Evolutionary conservation across 2,329 filamentous ascomycete genomes (phyloP), one percentile per base, ranked within the genome.

Genomic region (Penicillium griseofulvum): DNA sequence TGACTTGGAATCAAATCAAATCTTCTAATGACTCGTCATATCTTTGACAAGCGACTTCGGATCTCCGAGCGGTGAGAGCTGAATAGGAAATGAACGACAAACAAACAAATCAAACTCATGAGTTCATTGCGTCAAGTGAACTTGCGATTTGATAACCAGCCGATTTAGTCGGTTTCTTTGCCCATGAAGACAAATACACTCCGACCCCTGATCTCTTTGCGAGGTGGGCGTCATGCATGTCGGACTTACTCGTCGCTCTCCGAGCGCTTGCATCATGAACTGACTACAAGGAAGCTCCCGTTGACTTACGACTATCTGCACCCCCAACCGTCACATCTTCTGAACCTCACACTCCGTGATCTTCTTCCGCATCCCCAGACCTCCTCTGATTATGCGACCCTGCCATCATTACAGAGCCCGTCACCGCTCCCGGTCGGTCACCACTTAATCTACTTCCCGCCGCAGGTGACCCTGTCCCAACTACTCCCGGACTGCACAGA

Each of bases 401-500:
- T 74, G 36, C 74, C 69, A 60, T 76, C 69, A 36, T 68, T 70
- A 55, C 64, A 57, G 11, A 56, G 60, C 3, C 65, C 68, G 14
- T 54, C 46, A n/a, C 62, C 55, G 17, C 57, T 76, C 57, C 67
- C 73, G 6, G 55, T 64, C 16, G 89, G 87, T 34, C 87, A 95
- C 70, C 91, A 97, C 71, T 80, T 96, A 34, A 85, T 93, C 61
- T 95, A 95, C 77, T 97, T 96, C 75, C 90, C 91, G 56, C 83
- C 88, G 11, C 83, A 85, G 59, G 77, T 87, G 17, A 78, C 82
- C 0, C 76, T 83, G 14, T 83, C 81, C 8, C 64, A 78, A 33
- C 82, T 97, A 41, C 81, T 91, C 17, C 78, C 85, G 1, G 94
- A 99, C 75, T 93, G 94, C 54, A 95, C 92, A 1, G 93, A 97